Base-by-base conservation (phyloP, 2,329 filamentous ascomycete species). In the Knufia fluminis region DNA sequence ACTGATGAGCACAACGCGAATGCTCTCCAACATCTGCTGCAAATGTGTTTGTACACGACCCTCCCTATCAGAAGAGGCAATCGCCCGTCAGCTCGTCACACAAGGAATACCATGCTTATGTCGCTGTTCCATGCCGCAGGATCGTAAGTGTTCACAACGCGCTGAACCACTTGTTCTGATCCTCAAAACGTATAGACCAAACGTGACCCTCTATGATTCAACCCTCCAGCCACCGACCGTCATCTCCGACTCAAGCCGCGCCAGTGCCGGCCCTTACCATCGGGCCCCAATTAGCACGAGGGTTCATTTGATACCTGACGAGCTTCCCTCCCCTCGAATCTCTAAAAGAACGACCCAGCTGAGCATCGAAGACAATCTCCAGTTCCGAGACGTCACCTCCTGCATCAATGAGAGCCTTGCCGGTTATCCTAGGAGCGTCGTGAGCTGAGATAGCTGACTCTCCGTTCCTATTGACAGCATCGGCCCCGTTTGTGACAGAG, bases 241-340 rank as follows among this genome's bases (percentile, higher is more conserved):
- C n/a, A n/a, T n/a, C n/a, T n/a, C n/a, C 33, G 10, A 17, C 9
- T 36, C 16, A 36, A 36, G 16, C 33, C 6, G 35, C 16, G 6
- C 42, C 45, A 40, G n/a, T 24, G 10, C 55, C 54, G 28, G 71
- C 71, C 32, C 68, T 66, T 51, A 64, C 71, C 79, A 94, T 80
- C 1, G 92, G 92, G 0, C 92, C 92, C 92, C 92, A 98, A 65
- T 97, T 92, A 61, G 88, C 83, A 52, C 84, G 75, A 40, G 92
- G 92, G 63, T 97, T 97, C 53, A 83, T 70, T 70, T 95, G 92
- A 66, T 96, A 98, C 54, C 91, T 76, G 48, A 94, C 81, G 40
- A 94, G 74, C 56, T 82, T 84, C 63, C 79, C 83, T 43, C 71
- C 75, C 47, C 78, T 77, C 52, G 87, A 82, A 58, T 75, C 82